phyloP scores from a whole-genome alignment of 495 filamentous ascomycete species.

The Symbiotaphrina buchneri region DNA sequence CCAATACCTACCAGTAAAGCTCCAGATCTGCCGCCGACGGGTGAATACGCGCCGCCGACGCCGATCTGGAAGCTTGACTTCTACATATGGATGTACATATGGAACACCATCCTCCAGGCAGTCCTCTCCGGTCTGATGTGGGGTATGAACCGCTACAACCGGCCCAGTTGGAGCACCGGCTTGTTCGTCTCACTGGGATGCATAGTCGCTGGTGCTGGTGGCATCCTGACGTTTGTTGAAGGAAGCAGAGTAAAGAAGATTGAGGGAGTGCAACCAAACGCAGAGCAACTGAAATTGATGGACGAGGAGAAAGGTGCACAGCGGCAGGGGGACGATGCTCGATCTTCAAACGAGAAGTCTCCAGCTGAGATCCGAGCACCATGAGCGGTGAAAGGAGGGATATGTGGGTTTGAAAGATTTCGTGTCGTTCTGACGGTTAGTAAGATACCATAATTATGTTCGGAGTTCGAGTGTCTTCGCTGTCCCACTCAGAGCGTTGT shows the following conservation, averaged over 20 bases:
- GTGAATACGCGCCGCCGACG: constrained; percentile 39
- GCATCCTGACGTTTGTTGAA: constrained; percentile 44
- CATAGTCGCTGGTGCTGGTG: constrained; percentile 43
- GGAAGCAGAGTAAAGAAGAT: constrained; percentile 38
- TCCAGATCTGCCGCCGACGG: constrained; percentile 34
- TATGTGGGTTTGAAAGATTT: too few species aligned
- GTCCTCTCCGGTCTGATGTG: constrained; percentile 61
- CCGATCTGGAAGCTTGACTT: constrained; percentile 57
- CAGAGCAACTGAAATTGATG: constrained; percentile 3
- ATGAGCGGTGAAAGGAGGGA: too few species aligned
- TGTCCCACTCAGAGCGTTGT: too few species aligned
- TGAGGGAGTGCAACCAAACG: constrained; percentile 25
- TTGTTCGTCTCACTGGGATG: constrained; percentile 48
- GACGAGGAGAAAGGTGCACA: too few species aligned
- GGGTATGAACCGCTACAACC: constrained; percentile 42
- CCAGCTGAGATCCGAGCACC: too few species aligned
- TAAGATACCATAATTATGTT: too few species aligned
- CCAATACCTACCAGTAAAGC: constrained; percentile 31
- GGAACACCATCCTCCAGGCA: constrained; percentile 55
- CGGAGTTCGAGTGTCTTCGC: too few species aligned
- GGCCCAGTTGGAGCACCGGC: constrained; percentile 55
- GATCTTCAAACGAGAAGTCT: too few species aligned
- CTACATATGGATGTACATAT: constrained; percentile 48
- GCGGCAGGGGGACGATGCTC: too few species aligned
- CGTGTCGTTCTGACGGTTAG: too few species aligned